Evolutionary conservation across 192 early-diverging fungal genomes (phyloP), one percentile per base, ranked within the genome.

Genomic region (Glomus cerebriforme): DNA sequence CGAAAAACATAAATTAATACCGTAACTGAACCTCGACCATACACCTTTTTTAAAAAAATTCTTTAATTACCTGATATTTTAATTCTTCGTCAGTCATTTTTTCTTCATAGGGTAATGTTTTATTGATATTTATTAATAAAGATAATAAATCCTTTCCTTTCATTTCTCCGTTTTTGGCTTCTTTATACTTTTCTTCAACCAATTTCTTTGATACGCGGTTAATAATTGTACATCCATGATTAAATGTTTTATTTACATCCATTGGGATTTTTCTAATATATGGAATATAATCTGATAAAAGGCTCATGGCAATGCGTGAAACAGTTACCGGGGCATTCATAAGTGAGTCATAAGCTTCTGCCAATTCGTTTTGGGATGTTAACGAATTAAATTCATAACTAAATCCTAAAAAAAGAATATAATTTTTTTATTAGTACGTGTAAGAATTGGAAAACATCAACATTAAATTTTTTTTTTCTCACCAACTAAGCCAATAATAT

Each of bases 321-420:
- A 7, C 45, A 63, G 1, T 71, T 54, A 10, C 12, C 77, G 37
- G 0, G 34, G 22, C 9, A 39, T 39, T 39, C 9, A 78, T 24
- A 90, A 87, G 0, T 7, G 66, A 47, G 1, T 79, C 66, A 58
- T 90, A 90, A 32, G 88, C 88, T 22, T 65, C 26, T 26, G 80
- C 82, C 12, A 90, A 70, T 70, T 83, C 81, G 31, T 82, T 86
- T 22, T 82, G 31, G 0, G 79, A 62, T 1, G 84, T 83, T 10
- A 87, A 59, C 3, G 86, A 73, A 35, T 86, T 78, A 64, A 88
- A 86, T 39, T 88, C 79, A 60, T 87, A 80, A 2, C 85, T 86
- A 68, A 90, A 87, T 10, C 87, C 85, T 79, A 59, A 34, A 26
- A 39, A 39, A 39, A 39, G 8, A 39, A 39, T 35, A 35, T 35